Conservation (phyloP, 805 yeast genomes). For the Blastobotrys muscicola region DNA sequence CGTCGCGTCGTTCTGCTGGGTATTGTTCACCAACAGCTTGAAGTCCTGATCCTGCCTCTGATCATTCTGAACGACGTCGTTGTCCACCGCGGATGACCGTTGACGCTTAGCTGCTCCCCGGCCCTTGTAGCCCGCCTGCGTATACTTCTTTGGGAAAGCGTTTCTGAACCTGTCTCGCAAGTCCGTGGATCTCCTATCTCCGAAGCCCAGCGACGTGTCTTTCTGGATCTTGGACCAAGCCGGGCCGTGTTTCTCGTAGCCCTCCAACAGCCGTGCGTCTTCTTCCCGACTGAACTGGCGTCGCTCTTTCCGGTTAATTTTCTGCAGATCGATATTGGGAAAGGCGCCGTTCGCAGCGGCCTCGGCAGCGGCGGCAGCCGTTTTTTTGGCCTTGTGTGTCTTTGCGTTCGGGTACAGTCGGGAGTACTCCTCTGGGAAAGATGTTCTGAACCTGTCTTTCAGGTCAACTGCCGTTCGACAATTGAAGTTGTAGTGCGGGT, state of each 20-base stretch:
- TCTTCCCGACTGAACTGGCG: slow-evolving; percentile 34
- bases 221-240: slow-evolving; percentile 39
- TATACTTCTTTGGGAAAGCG: slow-evolving; percentile 36
- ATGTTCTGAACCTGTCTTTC: slow-evolving; percentile 37
- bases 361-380: not conserved
- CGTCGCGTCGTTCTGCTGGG: too few species aligned
- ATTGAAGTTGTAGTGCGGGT: slow-evolving; percentile 31
- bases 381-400: slow-evolving; percentile 31
- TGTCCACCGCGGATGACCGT: not conserved
- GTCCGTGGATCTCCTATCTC: slow-evolving; percentile 35
- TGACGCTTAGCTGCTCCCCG: slow-evolving; percentile 11
- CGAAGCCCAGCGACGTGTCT: slow-evolving; percentile 29
- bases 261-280: slow-evolving; percentile 33
- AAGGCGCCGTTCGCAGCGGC: slow-evolving; percentile 1
- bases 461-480: slow-evolving; percentile 38
- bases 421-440: slow-evolving; percentile 37
- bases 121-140: slow-evolving; percentile 37
- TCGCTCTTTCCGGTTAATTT: slow-evolving; percentile 36
- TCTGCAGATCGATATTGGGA: slow-evolving; percentile 22
- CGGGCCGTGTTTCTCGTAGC: slow-evolving; percentile 35
- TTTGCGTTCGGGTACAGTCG: slow-evolving; percentile 37
- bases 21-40: not conserved
- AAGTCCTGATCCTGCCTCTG: not conserved
- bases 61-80: not conserved
- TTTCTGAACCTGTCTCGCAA: slow-evolving; percentile 36